Percentiles rank a stretch among this genome's conserved stretches.
phyloP scores from a whole-genome alignment of 2,329 filamentous ascomycete genomes.

The Thielaviopsis punctulata region DNA sequence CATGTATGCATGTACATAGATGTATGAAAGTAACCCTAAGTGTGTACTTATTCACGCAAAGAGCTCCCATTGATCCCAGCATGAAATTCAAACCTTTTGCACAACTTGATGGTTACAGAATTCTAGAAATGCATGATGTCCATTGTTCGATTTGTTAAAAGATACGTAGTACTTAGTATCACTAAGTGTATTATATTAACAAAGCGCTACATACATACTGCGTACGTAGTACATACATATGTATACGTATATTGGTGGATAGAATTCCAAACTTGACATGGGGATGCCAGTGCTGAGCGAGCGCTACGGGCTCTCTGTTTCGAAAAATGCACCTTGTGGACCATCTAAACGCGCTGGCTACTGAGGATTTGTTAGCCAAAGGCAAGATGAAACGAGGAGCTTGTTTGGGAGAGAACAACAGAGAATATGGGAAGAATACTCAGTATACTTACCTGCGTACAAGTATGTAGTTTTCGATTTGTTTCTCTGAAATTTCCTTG shows the following conservation, averaged over 20 bases:
- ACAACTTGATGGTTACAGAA: neutral
- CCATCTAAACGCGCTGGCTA: neutral
- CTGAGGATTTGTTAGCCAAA: neutral
- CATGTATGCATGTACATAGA: too few species aligned
- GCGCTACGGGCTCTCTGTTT: neutral
- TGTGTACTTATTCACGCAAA: too few species aligned
- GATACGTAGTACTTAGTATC: neutral
- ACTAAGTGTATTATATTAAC: too few species aligned
- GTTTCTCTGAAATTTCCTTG: neutral
- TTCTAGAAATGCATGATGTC: neutral
- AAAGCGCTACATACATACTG: too few species aligned
- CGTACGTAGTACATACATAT: too few species aligned
- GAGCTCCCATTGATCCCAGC: too few species aligned
- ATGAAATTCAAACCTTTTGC: neutral
- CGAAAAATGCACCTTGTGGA: neutral
- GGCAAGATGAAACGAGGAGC: neutral
- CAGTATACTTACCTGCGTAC: too few species aligned
- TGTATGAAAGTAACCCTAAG: too few species aligned
- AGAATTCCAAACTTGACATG: neutral
- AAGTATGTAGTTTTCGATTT: too few species aligned
- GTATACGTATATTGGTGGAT: too few species aligned
- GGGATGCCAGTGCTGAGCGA: neutral
- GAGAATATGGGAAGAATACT: neutral
- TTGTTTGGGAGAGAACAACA: neutral
- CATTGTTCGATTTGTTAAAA: neutral